phyloP scores from a whole-genome alignment of 2,329 filamentous ascomycete genomes.

The Cyphellophora attinorum region DNA sequence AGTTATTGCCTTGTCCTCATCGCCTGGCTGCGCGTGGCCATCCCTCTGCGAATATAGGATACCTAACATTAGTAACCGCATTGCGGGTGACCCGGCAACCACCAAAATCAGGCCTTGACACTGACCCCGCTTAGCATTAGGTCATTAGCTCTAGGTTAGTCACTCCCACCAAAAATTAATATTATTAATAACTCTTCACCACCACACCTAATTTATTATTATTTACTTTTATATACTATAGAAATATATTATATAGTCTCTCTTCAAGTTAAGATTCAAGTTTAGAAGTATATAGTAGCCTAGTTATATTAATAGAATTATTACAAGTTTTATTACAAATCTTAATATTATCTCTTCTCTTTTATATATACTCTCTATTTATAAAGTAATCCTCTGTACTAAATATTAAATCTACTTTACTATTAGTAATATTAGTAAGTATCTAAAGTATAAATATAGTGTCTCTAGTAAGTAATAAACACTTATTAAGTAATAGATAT shows the following conservation, averaged over 20 bases:
- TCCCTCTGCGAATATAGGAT: too few species aligned
- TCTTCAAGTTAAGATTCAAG: neutral
- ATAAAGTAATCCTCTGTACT: conserved; percentile 1
- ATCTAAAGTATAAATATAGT: neutral
- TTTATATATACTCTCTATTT: neutral
- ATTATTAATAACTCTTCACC: too few species aligned
- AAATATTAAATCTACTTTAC: neutral
- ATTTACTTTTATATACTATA: neutral
- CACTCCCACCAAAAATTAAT: neutral
- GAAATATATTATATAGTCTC: neutral
- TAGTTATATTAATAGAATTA: too few species aligned
- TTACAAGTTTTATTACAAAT: neutral
- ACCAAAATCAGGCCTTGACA: neutral
- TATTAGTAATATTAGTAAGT: neutral
- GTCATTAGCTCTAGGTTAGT: too few species aligned
- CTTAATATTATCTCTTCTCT: neutral
- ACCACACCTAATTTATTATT: too few species aligned
- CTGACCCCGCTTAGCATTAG: too few species aligned
- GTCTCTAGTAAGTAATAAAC: too few species aligned
- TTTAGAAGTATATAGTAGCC: neutral
- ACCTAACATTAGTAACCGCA: neutral
- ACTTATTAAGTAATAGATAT: neutral
- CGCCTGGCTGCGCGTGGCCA: too few species aligned
- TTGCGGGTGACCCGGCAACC: neutral
- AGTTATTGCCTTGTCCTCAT: too few species aligned